These are phyloP conservation scores for Neonothopanus nambi DNA, from an alignment of 1,284 basidiomycete species.

Conservation along the genomic window DNA sequence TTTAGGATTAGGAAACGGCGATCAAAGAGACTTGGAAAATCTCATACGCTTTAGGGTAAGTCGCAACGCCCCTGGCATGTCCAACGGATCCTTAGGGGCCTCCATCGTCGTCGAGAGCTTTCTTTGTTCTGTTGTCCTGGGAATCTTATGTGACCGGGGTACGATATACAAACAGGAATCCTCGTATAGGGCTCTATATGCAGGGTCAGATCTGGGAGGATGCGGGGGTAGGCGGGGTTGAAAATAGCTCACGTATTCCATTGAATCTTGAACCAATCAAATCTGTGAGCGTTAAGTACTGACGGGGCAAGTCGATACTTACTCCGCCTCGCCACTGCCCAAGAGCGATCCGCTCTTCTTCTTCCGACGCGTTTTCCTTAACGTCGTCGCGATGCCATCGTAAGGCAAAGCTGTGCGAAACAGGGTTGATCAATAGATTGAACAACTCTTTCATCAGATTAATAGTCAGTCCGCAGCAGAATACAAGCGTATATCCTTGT, in stretches of 20 bases:
- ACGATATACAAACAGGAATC: constrained; percentile 79
- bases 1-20: not conserved
- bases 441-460: constrained; percentile 63
- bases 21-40: not conserved
- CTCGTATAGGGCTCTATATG: constrained; percentile 63
- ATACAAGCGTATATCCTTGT: constrained; percentile 8
- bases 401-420: constrained; percentile 68
- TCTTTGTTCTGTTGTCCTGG: constrained; percentile 64
- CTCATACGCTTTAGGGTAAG: constrained; percentile 62
- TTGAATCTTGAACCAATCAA: constrained; percentile 57
- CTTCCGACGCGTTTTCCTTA: constrained; percentile 55
- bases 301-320: constrained; percentile 24
- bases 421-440: constrained; percentile 78
- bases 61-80: constrained; percentile 69
- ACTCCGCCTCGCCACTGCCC: constrained; percentile 68
- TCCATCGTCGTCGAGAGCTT: constrained; percentile 53
- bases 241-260: constrained; percentile 69
- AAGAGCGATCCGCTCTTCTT: constrained; percentile 65
- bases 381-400: constrained; percentile 87
- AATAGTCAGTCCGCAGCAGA: not conserved
- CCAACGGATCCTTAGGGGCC: constrained; percentile 57
- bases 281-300: not conserved
- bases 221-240: not conserved
- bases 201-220: not conserved
- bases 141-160: constrained; percentile 63